Conservation (phyloP, 1,284 basidiomycete species). For the Psilocybe mexicana region DNA sequence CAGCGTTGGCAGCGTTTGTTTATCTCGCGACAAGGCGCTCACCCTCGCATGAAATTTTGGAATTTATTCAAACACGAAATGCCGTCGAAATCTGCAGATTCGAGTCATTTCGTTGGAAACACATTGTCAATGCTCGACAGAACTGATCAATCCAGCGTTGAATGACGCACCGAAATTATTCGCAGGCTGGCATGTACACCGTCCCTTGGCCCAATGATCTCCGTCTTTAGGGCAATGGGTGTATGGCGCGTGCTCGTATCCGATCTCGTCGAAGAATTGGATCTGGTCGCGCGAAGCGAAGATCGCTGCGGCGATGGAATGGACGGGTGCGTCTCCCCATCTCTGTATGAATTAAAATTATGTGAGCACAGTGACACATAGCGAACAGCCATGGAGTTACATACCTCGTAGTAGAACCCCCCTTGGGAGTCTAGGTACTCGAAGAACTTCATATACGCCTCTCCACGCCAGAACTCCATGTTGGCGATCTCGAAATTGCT, state of each 20-base stretch:
- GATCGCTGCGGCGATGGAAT: slow-evolving; percentile 74
- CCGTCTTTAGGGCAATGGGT: slow-evolving; percentile 60
- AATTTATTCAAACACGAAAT: slow-evolving; percentile 15
- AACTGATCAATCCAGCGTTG: not conserved
- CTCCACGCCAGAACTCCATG: slow-evolving; percentile 74
- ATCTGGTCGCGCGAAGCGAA: slow-evolving; percentile 65
- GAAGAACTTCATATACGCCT: slow-evolving; percentile 78
- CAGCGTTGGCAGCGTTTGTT: too few species aligned
- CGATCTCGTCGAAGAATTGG: slow-evolving; percentile 70
- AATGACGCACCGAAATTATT: slow-evolving; percentile 47
- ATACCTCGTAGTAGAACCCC: slow-evolving; percentile 79
- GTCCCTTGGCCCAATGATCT: slow-evolving; percentile 44
- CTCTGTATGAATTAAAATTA: slow-evolving; percentile 37
- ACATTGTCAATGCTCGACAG: not conserved
- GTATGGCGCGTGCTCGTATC: slow-evolving; percentile 60
- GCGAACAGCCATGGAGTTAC: not conserved
- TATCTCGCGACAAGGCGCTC: not conserved
- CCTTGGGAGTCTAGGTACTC: slow-evolving; percentile 73
- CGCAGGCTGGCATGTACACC: slow-evolving; percentile 49
- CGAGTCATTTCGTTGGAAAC: not conserved
- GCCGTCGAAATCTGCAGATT: slow-evolving; percentile 9
- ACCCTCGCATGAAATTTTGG: slow-evolving; percentile 4
- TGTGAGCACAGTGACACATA: not conserved
- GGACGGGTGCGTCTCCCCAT: slow-evolving; percentile 85
- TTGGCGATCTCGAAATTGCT: slow-evolving; percentile 84